These are phyloP conservation scores for Colletotrichum theobromicola DNA, from an alignment of 2,329 filamentous ascomycete species.

Conservation along the genomic window DNA sequence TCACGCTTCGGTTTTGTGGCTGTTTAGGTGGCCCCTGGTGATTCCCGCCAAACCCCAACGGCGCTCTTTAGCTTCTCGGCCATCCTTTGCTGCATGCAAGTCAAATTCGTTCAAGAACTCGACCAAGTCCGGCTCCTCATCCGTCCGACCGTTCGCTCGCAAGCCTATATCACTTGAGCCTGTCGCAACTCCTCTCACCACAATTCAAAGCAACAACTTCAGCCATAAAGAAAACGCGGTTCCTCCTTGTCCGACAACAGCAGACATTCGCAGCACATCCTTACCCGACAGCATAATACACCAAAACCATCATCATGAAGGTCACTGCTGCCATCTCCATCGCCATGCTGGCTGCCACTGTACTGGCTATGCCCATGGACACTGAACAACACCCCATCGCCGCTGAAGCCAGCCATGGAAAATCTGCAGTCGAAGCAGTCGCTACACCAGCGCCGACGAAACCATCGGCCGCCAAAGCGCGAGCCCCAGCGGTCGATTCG, in stretches of 20 bases:
- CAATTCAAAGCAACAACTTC: background rate
- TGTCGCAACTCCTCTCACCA: background rate
- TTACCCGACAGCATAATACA: background rate
- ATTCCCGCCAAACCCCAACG: background rate
- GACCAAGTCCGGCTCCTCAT: background rate
- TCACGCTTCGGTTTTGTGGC: slow-evolving; percentile 9
- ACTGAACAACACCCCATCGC: background rate
- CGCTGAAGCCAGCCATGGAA: too few relatives aligned
- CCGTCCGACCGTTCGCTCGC: background rate
- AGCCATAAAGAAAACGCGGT: background rate
- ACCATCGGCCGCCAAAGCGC: background rate
- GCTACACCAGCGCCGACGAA: background rate
- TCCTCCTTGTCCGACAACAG: background rate
- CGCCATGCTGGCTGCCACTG: background rate
- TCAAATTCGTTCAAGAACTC: background rate
- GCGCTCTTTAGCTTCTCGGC: background rate
- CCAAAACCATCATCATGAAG: background rate
- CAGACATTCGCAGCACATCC: background rate
- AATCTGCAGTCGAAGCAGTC: background rate
- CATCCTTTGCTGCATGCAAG: background rate
- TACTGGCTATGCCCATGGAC: background rate
- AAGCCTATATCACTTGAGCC: background rate
- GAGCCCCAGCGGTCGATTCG: background rate
- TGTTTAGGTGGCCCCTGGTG: background rate
- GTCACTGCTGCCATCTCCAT: background rate